A percentile compares a stretch with the other conserved stretches of the same genome.
phyloP scores from a whole-genome alignment of 805 yeast species.

The Metschnikowia proteae region DNA sequence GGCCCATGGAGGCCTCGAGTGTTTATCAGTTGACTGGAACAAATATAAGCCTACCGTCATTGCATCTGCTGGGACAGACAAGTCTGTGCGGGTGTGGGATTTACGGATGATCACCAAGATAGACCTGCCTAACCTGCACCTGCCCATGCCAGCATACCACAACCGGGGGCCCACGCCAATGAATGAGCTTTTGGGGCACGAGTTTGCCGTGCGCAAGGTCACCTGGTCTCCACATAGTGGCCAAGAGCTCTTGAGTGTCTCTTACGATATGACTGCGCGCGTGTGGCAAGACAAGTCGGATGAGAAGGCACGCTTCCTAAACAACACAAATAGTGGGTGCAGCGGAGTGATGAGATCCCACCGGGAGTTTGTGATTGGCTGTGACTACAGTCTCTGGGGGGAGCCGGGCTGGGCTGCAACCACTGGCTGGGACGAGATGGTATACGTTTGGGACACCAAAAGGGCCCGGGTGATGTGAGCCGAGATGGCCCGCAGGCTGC shows the following conservation, averaged over 20 bases:
- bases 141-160: slow-evolving; percentile 39
- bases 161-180: slow-evolving; percentile 60
- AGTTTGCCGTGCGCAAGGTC: slow-evolving; percentile 78
- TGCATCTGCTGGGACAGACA: slow-evolving; percentile 93
- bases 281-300: slow-evolving; percentile 78
- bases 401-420: slow-evolving; percentile 93
- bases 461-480: slow-evolving; percentile 17
- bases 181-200: slow-evolving; percentile 82
- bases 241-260: slow-evolving; percentile 64
- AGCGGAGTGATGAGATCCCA: slow-evolving; percentile 62
- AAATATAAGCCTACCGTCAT: slow-evolving; percentile 76
- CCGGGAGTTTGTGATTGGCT: slow-evolving; percentile 85
- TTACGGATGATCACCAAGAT: slow-evolving; percentile 57
- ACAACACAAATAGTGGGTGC: slow-evolving; percentile 45
- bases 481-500: neutral
- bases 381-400: slow-evolving; percentile 97
- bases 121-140: slow-evolving; percentile 33
- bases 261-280: slow-evolving; percentile 90
- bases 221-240: slow-evolving; percentile 88
- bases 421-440: slow-evolving; percentile 96
- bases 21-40: slow-evolving; percentile 83
- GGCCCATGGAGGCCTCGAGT: slow-evolving; percentile 79
- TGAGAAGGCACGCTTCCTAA: slow-evolving; percentile 47
- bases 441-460: slow-evolving; percentile 80
- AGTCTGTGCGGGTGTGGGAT: slow-evolving; percentile 83